These are phyloP conservation scores for Zopfochytrium polystomum DNA, from an alignment of 371 early-diverging fungal genomes.

Conservation along the genomic window DNA sequence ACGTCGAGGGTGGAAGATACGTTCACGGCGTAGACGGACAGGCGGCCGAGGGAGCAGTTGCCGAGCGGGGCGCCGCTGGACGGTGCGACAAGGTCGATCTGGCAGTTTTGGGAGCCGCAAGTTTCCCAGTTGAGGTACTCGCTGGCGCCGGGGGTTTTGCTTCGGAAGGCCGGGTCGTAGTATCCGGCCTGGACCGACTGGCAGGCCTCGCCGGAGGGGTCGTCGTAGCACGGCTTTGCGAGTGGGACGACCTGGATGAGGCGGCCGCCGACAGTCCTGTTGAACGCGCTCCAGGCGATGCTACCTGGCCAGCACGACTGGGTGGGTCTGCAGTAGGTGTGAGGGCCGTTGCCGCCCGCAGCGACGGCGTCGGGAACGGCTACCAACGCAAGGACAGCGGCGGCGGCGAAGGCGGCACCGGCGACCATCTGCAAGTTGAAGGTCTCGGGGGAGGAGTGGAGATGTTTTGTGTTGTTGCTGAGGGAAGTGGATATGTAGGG, in stretches of 20 bases:
- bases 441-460: too few species aligned
- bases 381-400: too few species aligned
- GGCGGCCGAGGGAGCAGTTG: neutral
- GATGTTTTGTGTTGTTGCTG: too few species aligned
- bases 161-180: neutral
- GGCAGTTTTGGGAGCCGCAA: neutral
- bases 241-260: neutral
- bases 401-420: too few species aligned
- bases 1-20: conserved; percentile 1
- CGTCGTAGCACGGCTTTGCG: neutral
- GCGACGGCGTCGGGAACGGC: too few species aligned
- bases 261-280: neutral
- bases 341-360: too few species aligned
- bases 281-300: neutral
- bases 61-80: neutral
- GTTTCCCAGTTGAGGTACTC: neutral
- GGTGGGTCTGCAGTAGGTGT: too few species aligned
- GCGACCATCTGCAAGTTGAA: too few species aligned
- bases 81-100: neutral
- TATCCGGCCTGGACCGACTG: neutral
- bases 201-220: neutral
- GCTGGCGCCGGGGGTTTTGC: too few species aligned
- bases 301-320: neutral
- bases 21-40: neutral
- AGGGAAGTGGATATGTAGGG: too few species aligned